These are phyloP conservation scores for Pterocarpus santalinus DNA, from an alignment of 306 rosid genomes.

Conservation along the genomic window DNA sequence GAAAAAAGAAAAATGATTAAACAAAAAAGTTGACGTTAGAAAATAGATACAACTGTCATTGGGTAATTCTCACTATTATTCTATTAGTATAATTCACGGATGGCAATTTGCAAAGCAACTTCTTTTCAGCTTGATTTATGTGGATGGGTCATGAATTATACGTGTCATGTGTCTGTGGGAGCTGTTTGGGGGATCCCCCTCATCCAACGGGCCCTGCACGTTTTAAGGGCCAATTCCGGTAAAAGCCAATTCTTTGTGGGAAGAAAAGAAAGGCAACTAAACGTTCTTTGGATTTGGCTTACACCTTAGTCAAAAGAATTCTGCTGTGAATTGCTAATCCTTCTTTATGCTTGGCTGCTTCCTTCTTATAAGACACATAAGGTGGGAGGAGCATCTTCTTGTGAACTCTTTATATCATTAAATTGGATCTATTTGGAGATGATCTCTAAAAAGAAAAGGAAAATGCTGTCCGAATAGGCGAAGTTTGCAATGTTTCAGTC, in stretches of 20 bases:
- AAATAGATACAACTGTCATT: background rate
- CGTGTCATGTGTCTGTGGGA: conserved; percentile 17
- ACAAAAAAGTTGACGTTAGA: conserved; percentile 29
- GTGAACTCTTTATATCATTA: background rate
- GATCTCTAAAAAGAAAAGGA: background rate
- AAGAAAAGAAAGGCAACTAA: background rate
- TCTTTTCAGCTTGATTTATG: background rate
- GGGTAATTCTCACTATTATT: conserved; percentile 6
- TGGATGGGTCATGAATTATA: conserved; percentile 31
- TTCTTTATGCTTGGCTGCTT: conserved; percentile 14
- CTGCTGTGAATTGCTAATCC: background rate
- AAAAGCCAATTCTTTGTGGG: too few species aligned
- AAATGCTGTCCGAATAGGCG: background rate
- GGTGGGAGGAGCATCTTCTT: conserved; percentile 20
- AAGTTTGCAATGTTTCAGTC: too few species aligned
- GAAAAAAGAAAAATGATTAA: background rate
- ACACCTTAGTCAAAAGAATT: background rate
- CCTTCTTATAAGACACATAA: conserved; percentile 1
- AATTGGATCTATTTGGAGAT: background rate
- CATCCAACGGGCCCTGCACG: background rate
- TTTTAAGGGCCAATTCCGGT: conserved; percentile 11
- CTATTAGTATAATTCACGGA: conserved; percentile 8
- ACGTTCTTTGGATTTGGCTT: background rate
- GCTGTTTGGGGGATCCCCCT: background rate
- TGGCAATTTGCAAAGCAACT: conserved; percentile 9